Evolutionary conservation across 768 basidiomycete genomes (phyloP).

Genomic region (Mycena rosella): DNA sequence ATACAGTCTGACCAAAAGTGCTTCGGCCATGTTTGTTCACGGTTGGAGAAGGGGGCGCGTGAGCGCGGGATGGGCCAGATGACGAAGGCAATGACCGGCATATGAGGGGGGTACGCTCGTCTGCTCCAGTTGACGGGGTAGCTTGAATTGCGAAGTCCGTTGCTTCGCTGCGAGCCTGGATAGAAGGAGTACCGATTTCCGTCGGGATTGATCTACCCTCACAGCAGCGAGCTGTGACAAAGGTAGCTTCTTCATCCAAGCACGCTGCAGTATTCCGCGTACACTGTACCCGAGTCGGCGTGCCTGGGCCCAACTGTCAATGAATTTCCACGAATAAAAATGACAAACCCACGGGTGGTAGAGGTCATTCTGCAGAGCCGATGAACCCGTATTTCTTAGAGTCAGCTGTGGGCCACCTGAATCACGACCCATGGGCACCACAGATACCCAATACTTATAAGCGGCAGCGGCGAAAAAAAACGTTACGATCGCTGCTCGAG

Average conservation of each 20-base stretch:
- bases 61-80: neutral
- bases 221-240: neutral
- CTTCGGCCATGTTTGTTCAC: slow-evolving; percentile 64
- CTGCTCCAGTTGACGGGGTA: neutral
- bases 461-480: neutral
- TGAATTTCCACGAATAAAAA: neutral
- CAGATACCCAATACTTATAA: slow-evolving; percentile 7
- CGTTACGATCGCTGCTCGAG: slow-evolving; percentile 9
- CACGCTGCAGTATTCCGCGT: neutral
- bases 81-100: slow-evolving; percentile 1
- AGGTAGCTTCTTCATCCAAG: slow-evolving; percentile 13
- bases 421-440: neutral
- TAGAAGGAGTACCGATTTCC: neutral
- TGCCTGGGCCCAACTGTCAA: neutral
- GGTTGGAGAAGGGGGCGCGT: slow-evolving; percentile 40
- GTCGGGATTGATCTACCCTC: no score
- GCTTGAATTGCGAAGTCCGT: neutral
- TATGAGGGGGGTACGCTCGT: slow-evolving; percentile 21
- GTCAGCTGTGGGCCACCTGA: neutral
- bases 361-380: slow-evolving; percentile 10
- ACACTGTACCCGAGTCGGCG: neutral
- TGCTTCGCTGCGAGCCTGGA: neutral
- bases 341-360: slow-evolving; percentile 3
- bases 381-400: neutral
- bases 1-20: slow-evolving; percentile 80